Evolutionary conservation across 1,284 basidiomycete species (phyloP), one percentile per base, ranked within the genome.

Genomic region (Singerocomus rubriflavus): DNA sequence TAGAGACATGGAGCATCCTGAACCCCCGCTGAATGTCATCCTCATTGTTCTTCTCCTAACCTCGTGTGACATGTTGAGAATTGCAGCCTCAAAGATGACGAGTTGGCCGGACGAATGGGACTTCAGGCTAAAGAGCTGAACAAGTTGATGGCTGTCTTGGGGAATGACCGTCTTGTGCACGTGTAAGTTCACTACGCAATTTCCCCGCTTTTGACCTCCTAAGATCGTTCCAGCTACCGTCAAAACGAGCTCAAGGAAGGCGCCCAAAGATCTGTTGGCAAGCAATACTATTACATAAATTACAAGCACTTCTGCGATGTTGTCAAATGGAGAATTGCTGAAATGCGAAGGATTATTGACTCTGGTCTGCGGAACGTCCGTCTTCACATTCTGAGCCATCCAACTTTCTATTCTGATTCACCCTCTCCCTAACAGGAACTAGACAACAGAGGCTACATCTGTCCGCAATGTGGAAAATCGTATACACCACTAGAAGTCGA

Each of bases 311-410:
- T 98, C 65, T 93, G 93, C 71, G 94, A 99, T 67, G 93, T 98
- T 43, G 91, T 96, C 66, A 98, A 98, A 71, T 99, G 96, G 91
- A 80, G 94, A 33, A 85, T 99, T 53, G 91, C 93, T n/a, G 89
- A 91, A 65, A 97, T 99, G 87, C 82, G 89, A 56, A 81, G 87
- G 54, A 82, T 84, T 50, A 94, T 99, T 57, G 95, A 99, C 66
- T 84, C 88, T 37, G 85, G 85, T 50, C 74, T 94, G 55, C 85
- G 89, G 59, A 92, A 94, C 70, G 90, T 90, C 49, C 44, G 79
- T 71, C 43, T 30, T 37, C 32, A 33, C 30, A 5, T 41, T 46
- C 45, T 27, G 35, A 33, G 45, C 42, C 35, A 10, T 44, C 33
- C 37, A 29, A 33, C n/a, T 54, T 17, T 26, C 13, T 35, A 48